Conservation (phyloP, 305 asterid genomes). For the Solanum hybrid region DNA sequence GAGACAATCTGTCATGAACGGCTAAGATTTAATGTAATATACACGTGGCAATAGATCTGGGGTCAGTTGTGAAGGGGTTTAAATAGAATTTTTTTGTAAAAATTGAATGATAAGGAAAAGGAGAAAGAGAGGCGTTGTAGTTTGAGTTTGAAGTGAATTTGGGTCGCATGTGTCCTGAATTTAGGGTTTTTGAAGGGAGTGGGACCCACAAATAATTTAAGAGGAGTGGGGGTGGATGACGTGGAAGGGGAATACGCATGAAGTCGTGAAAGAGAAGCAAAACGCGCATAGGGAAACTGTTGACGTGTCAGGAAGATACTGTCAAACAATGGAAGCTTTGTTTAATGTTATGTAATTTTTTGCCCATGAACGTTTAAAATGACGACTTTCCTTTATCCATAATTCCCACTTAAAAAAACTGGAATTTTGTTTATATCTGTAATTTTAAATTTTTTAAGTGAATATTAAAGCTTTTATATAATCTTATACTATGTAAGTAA, state of each 20-base stretch:
- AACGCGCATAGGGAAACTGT: conserved; percentile 19
- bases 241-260: conserved; percentile 21
- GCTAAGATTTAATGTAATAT: background rate
- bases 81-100: background rate
- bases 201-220: conserved; percentile 18
- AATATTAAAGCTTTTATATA: background rate
- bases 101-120: background rate
- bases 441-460: too few species aligned
- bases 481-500: background rate
- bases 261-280: conserved; percentile 48
- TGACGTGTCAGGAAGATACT: conserved; percentile 51
- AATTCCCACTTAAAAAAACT: background rate
- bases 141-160: conserved; percentile 27
- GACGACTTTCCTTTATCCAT: background rate
- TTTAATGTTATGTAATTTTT: background rate
- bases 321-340: conserved; percentile 12
- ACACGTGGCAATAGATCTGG: conserved; percentile 31
- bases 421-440: too few species aligned
- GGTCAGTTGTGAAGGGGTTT: conserved; percentile 22
- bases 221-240: conserved; percentile 19
- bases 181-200: conserved; percentile 27
- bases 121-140: background rate
- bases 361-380: background rate
- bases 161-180: conserved; percentile 38
- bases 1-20: conserved; percentile 48